Conservation (phyloP, 1,284 basidiomycete genomes). For the Trametes polyzona region DNA sequence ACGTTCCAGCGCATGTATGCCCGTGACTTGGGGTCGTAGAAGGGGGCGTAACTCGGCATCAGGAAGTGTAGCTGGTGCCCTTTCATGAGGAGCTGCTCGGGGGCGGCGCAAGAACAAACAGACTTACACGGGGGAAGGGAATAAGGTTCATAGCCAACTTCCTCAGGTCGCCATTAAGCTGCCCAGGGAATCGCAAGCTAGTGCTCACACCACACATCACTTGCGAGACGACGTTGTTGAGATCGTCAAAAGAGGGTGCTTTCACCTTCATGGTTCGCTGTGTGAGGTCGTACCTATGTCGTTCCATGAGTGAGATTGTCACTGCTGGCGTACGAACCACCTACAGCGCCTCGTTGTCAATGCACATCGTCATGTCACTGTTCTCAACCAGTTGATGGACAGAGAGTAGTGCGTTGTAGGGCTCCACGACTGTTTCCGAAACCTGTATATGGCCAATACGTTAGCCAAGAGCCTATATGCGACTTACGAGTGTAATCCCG, state of each 20-base stretch:
- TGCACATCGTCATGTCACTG: slow-evolving; percentile 87
- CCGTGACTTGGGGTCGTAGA: slow-evolving; percentile 65
- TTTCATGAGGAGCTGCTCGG: not conserved
- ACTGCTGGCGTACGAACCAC: slow-evolving; percentile 29
- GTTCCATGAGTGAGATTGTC: not conserved
- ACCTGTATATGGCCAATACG: no score
- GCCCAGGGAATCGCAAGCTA: slow-evolving; percentile 91
- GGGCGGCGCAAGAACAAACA: not conserved
- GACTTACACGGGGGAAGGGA: slow-evolving; percentile 84
- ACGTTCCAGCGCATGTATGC: slow-evolving; percentile 69
- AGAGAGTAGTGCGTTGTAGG: slow-evolving; percentile 91
- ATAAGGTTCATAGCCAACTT: slow-evolving; percentile 94
- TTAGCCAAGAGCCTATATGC: no score
- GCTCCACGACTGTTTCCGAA: slow-evolving; percentile 96
- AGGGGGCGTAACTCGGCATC: slow-evolving; percentile 86
- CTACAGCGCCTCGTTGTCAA: slow-evolving; percentile 93
- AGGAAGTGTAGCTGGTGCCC: slow-evolving; percentile 82
- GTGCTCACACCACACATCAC: slow-evolving; percentile 93
- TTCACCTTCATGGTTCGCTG: slow-evolving; percentile 76
- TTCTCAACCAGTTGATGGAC: slow-evolving; percentile 92
- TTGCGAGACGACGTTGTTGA: slow-evolving; percentile 82
- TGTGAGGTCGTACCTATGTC: slow-evolving; percentile 78
- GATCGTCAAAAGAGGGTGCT: slow-evolving; percentile 71
- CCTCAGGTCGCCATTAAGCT: slow-evolving; percentile 91
- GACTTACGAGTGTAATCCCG: no score